Base-by-base conservation (phyloP, 2,329 filamentous ascomycete genomes). In the Botryosphaeria dothidea region DNA sequence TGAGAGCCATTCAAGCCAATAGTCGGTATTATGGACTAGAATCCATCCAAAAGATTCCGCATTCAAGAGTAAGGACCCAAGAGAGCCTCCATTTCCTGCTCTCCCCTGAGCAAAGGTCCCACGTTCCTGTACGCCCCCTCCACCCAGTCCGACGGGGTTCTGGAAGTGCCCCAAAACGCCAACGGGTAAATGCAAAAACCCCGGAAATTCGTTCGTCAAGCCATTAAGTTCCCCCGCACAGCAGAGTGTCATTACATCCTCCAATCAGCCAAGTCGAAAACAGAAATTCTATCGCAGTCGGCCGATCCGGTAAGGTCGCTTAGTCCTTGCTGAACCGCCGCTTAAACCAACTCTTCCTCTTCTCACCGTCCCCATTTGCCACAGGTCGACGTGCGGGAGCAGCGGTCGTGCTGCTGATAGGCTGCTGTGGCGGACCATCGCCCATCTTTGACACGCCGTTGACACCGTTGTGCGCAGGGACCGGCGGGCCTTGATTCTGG, bases 301-400 rank as follows among this genome's bases (percentile, higher is more conserved):
- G 46, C 60, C 15, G 36, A 29, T 15, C 21, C 46, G 19, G 5
- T 11, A 45, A 31, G 17, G 13, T 25, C 21, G 9, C 29, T 71
- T 77, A 80, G 54, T 80, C 81, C 78, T 84, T 93, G 83, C 90
- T 95, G 77, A 97, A 95, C 64, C 89, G 85, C 71, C 88, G 87
- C 74, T 91, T 88, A 72, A 98, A 89, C 92, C 93, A 97, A 75
- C 93, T 95, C 84, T 93, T 93, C 69, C 91, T 85, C 84, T 96
- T 97, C 67, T 93, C 90, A 34, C 19, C 43, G 11, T 67, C 43
- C 25, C 73, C 72, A 9, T 68, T 67, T 54, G 66, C 69, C 21
- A 60, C 46, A 1, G 52, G 54, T 17, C 34, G 63, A 29, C 45
- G 54, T 6, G 63, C 63, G 3, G 62, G 43, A 23, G 25, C 56